phyloP scores from a whole-genome alignment of 1,139 yeast genomes.

The Yarrowia galli region DNA sequence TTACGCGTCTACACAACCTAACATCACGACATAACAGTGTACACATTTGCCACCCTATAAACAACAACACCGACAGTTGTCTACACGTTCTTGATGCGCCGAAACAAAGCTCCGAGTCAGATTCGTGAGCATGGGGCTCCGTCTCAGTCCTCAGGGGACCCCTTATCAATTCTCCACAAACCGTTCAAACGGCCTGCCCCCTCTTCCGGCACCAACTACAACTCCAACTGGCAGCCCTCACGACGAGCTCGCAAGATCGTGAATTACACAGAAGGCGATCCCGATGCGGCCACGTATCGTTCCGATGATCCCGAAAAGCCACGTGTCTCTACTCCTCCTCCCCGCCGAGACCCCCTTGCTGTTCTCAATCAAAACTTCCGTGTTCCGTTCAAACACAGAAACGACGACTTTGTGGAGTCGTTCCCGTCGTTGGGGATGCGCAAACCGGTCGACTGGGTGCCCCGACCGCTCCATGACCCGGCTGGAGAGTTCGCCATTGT shows the following conservation, averaged over 20 bases:
- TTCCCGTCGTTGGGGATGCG: constrained; percentile 87
- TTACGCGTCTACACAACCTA: too few relatives aligned
- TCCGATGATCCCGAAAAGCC: not conserved
- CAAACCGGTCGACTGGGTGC: constrained; percentile 71
- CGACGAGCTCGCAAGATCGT: constrained; percentile 41
- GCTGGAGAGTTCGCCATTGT: constrained; percentile 93
- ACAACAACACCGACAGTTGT: too few relatives aligned
- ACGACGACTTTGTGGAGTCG: constrained; percentile 52
- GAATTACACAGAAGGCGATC: constrained; percentile 43
- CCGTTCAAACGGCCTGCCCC: constrained; percentile 47
- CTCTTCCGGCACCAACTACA: constrained; percentile 36
- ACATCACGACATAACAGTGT: too few relatives aligned
- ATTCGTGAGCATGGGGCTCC: constrained; percentile 13
- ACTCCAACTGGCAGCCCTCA: constrained; percentile 39
- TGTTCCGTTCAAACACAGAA: constrained; percentile 52
- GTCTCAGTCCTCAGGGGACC: constrained; percentile 40
- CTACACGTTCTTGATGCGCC: constrained; percentile 5
- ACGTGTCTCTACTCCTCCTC: constrained; percentile 39
- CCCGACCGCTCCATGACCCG: constrained; percentile 93
- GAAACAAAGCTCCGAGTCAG: constrained; percentile 26
- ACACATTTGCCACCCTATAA: too few relatives aligned
- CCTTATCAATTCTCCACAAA: constrained; percentile 43
- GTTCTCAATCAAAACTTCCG: constrained; percentile 49
- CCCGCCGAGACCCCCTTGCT: constrained; percentile 42
- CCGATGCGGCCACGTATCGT: not conserved